These are phyloP conservation scores for Beta lomatogona DNA, from an alignment of 179 eudicot genomes.

Conservation along the genomic window DNA sequence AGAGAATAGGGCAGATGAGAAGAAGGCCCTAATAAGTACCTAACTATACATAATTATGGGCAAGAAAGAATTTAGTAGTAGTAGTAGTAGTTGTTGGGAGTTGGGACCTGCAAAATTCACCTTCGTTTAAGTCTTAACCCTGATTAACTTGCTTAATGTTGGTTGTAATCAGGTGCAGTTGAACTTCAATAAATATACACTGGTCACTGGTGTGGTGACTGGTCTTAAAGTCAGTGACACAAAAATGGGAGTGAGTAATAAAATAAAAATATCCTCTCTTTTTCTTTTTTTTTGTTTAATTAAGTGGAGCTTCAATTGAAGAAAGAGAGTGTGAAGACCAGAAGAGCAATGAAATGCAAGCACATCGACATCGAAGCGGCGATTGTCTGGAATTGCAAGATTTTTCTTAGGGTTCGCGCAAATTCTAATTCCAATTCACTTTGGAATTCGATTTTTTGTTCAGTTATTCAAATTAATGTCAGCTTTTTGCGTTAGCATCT, in stretches of 20 bases:
- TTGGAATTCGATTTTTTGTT: background rate
- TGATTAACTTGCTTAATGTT: background rate
- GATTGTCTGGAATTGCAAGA: background rate
- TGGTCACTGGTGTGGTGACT: background rate
- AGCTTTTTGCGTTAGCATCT: background rate
- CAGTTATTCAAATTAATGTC: background rate
- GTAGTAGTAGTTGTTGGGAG: background rate
- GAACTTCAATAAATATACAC: slow-evolving; percentile 1
- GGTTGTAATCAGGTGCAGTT: slow-evolving; percentile 1
- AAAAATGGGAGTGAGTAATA: background rate
- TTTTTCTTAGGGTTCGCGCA: background rate
- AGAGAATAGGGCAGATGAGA: too few relatives aligned
- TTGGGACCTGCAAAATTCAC: slow-evolving; percentile 13
- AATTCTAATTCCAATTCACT: background rate
- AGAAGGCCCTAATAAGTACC: too few relatives aligned
- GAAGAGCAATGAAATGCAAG: slow-evolving; percentile 26
- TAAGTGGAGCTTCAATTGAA: slow-evolving; percentile 10
- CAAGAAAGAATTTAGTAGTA: background rate
- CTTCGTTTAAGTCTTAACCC: background rate
- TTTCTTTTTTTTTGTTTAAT: background rate
- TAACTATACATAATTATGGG: background rate
- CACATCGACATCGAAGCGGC: slow-evolving; percentile 26
- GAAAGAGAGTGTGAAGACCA: slow-evolving; percentile 18
- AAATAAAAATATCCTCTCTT: too few relatives aligned
- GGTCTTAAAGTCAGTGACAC: slow-evolving; percentile 20